phyloP scores from a whole-genome alignment of 257 asterid genomes.

The Solanum rostratum region DNA sequence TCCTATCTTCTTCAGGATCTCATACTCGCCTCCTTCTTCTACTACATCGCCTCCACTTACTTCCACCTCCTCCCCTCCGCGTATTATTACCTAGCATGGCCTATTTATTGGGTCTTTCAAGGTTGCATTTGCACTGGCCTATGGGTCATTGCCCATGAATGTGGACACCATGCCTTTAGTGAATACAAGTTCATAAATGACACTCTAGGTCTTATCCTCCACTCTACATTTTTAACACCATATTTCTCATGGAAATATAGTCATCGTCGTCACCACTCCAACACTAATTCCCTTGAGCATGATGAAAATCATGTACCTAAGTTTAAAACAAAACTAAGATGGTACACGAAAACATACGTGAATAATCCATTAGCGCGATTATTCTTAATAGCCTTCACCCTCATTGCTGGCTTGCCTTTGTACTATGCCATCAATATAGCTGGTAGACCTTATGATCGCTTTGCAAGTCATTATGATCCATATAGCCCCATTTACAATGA shows the following conservation, averaged over 20 bases:
- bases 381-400: neutral
- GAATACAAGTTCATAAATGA: neutral
- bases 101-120: neutral
- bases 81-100: neutral
- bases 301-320: neutral
- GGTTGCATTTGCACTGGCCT: neutral
- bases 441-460: neutral
- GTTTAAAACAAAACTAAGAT: neutral
- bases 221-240: neutral
- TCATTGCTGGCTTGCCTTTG: neutral
- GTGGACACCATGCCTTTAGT: neutral
- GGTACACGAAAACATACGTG: neutral
- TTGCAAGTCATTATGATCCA: slow-evolving; percentile 5
- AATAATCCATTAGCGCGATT: neutral
- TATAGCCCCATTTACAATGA: slow-evolving; percentile 2
- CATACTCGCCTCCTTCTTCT: neutral
- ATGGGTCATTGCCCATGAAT: neutral
- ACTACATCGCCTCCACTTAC: neutral
- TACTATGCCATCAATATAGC: neutral
- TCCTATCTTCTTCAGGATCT: neutral
- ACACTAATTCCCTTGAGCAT: neutral
- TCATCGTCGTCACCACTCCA: neutral
- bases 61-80: neutral
- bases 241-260: neutral
- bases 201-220: neutral